These are phyloP conservation scores for Talaromyces marneffei DNA, from an alignment of 2,329 filamentous ascomycete species.

Conservation along the genomic window DNA sequence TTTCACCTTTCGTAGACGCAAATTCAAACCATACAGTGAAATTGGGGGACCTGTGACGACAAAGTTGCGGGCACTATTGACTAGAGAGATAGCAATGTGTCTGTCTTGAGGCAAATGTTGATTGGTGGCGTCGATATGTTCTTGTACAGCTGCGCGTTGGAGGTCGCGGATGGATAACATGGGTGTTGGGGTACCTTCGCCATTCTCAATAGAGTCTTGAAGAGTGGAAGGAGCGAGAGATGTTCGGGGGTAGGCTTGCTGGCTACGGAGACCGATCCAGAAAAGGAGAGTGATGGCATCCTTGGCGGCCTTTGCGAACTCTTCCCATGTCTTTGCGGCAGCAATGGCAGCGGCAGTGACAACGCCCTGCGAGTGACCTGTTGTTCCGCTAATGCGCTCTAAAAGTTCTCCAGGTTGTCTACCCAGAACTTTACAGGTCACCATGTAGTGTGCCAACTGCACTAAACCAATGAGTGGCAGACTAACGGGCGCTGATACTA, in stretches of 20 bases:
- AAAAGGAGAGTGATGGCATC: slow-evolving; percentile 88
- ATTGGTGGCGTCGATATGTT: slow-evolving; percentile 95
- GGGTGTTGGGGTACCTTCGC: slow-evolving; percentile 90
- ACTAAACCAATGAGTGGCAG: slow-evolving; percentile 93
- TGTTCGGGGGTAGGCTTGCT: slow-evolving; percentile 93
- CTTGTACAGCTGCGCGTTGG: slow-evolving; percentile 79
- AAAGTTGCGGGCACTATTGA: slow-evolving; percentile 95
- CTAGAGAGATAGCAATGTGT: slow-evolving; percentile 89
- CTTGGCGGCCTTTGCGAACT: slow-evolving; percentile 72
- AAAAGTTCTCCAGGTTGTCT: slow-evolving; percentile 83
- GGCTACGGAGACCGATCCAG: slow-evolving; percentile 96
- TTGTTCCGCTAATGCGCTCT: slow-evolving; percentile 77
- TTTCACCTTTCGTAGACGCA: slow-evolving; percentile 93
- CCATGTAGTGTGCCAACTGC: slow-evolving; percentile 90
- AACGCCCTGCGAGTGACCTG: slow-evolving; percentile 94
- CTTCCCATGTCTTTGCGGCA: slow-evolving; percentile 87
- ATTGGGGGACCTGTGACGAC: slow-evolving; percentile 95
- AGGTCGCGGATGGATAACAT: slow-evolving; percentile 98
- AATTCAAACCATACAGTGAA: slow-evolving; percentile 91
- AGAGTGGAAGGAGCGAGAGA: slow-evolving; percentile 86
- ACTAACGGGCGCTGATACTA: slow-evolving; percentile 91
- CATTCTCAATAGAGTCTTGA: slow-evolving; percentile 87
- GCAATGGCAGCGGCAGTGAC: slow-evolving; percentile 89
- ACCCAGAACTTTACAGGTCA: slow-evolving; percentile 87
- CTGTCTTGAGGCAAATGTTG: slow-evolving; percentile 88